Evolutionary conservation across 805 yeast genomes (phyloP).

Genomic region (Wickerhamiella parazyma): DNA sequence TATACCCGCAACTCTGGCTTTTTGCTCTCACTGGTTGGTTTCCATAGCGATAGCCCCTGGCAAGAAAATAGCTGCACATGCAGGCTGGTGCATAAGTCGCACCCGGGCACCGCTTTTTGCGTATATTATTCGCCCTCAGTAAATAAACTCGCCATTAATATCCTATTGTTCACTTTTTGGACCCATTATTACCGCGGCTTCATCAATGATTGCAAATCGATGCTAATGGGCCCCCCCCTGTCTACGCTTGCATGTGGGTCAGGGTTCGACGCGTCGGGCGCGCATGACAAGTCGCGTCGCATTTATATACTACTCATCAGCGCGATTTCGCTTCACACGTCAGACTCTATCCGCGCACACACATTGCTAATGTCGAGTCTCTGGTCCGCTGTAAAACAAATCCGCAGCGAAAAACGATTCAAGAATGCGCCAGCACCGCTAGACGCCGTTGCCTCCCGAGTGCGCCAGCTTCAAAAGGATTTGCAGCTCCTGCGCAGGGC

Average conservation of each 20-base stretch:
- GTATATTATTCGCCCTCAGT: neutral
- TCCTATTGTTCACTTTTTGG: too few relatives aligned
- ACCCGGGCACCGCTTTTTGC: neutral
- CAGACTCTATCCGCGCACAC: neutral
- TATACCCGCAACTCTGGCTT: too few relatives aligned
- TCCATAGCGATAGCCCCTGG: neutral
- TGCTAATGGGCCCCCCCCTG: too few relatives aligned
- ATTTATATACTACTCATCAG: neutral
- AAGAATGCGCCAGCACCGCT: slow-evolving; percentile 10
- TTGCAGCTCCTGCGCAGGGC: slow-evolving; percentile 6
- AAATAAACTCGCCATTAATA: too few relatives aligned
- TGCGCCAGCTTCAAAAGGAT: slow-evolving; percentile 7
- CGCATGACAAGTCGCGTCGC: neutral
- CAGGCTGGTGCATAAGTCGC: neutral
- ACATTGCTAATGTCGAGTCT: slow-evolving; percentile 5
- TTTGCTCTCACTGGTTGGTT: too few relatives aligned
- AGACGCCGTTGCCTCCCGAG: slow-evolving; percentile 6
- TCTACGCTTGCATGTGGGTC: neutral
- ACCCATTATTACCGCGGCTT: too few relatives aligned
- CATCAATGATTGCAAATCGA: too few relatives aligned
- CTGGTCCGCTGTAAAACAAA: slow-evolving; percentile 10
- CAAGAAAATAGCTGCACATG: neutral
- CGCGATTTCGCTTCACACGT: neutral
- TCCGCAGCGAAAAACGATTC: slow-evolving; percentile 9
- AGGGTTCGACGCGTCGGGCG: neutral